Conservation (phyloP, 768 basidiomycete genomes). For the Fibroporia radiculosa region DNA sequence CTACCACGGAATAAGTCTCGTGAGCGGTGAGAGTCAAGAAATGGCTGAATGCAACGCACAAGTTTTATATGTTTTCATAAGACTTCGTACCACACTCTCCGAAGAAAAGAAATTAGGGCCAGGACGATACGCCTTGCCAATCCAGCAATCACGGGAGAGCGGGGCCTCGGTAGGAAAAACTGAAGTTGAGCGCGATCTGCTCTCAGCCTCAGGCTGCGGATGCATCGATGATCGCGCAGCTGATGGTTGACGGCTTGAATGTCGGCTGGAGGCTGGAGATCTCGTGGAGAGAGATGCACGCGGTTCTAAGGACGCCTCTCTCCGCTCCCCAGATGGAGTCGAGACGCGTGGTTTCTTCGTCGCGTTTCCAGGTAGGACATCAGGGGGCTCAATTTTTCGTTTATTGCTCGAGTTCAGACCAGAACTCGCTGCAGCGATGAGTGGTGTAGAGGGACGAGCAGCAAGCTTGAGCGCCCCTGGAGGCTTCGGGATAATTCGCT, state of each 20-base stretch:
- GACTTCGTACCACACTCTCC: constrained; percentile 50
- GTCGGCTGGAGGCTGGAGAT: not conserved
- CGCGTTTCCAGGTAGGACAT: not conserved
- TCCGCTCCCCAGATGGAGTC: constrained; percentile 4
- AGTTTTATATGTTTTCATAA: constrained; percentile 62
- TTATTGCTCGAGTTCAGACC: constrained; percentile 7
- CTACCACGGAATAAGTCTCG: constrained; percentile 35
- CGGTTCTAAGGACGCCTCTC: constrained; percentile 5
- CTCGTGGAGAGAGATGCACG: constrained; percentile 13
- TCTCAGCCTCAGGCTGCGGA: constrained; percentile 40
- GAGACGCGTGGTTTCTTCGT: constrained; percentile 22
- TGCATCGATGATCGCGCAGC: constrained; percentile 11
- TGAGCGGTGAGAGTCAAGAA: too few relatives aligned
- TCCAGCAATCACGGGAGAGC: constrained; percentile 40
- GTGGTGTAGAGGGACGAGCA: constrained; percentile 17
- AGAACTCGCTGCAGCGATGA: constrained; percentile 10
- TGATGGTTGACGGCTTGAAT: constrained; percentile 9
- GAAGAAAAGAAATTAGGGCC: constrained; percentile 51
- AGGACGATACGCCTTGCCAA: constrained; percentile 43
- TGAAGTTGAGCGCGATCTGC: constrained; percentile 66
- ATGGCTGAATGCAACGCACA: constrained; percentile 38
- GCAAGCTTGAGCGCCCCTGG: constrained; percentile 16
- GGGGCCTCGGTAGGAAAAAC: constrained; percentile 34
- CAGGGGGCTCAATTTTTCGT: constrained; percentile 12
- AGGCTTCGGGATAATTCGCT: constrained; percentile 8